Evolutionary conservation across 495 filamentous ascomycete genomes (phyloP).

Genomic region (Penicillium argentinense): DNA sequence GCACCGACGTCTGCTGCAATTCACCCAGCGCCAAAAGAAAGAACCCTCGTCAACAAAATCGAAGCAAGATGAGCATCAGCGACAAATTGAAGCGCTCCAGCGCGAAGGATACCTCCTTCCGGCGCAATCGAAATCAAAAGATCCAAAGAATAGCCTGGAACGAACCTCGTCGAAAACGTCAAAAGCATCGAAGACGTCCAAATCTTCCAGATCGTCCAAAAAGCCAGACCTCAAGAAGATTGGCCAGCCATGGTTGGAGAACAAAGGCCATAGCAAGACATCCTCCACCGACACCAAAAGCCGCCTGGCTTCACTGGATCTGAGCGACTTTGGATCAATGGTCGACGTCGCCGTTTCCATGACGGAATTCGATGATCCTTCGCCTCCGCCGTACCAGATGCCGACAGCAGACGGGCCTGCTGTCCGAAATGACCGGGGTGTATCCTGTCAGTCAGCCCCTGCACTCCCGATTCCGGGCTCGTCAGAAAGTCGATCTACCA

Average conservation of each 20-base stretch:
- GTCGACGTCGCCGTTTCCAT: constrained; percentile 38
- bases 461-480: constrained; percentile 1
- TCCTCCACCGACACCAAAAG: constrained; percentile 13
- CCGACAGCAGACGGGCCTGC: constrained; percentile 5
- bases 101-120: constrained; percentile 37
- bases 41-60: constrained; percentile 21
- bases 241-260: constrained; percentile 42
- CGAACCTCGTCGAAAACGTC: constrained; percentile 18
- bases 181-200: neutral
- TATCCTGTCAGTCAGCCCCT: constrained; percentile 8
- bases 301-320: constrained; percentile 33
- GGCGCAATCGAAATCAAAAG: constrained; percentile 11
- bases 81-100: constrained; percentile 37
- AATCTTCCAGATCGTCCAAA: constrained; percentile 31
- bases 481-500: neutral
- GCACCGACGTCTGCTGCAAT: constrained; percentile 42
- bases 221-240: constrained; percentile 41
- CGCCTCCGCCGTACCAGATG: constrained; percentile 33
- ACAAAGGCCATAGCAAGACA: constrained; percentile 22
- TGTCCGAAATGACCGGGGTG: neutral
- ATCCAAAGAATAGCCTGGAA: constrained; percentile 20
- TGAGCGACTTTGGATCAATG: constrained; percentile 36
- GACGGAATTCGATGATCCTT: constrained; percentile 26
- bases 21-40: constrained; percentile 41
- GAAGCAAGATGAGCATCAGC: constrained; percentile 31